phyloP scores from a whole-genome alignment of 768 basidiomycete species.

The Rhodotorula babjevae region DNA sequence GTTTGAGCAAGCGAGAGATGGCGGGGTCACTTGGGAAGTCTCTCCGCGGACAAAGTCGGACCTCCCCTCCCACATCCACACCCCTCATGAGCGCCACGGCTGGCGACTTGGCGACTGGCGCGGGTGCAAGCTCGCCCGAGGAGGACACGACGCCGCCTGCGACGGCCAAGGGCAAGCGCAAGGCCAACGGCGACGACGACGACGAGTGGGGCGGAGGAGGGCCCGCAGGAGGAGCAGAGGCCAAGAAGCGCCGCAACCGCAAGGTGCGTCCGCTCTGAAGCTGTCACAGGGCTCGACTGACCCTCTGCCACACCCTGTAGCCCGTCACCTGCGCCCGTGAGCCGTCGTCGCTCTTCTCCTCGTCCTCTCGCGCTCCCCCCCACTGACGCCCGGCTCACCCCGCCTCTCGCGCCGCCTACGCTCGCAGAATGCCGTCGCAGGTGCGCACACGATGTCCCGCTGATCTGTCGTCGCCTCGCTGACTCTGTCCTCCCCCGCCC shows the following conservation, averaged over 20 bases:
- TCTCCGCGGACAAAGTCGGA: neutral
- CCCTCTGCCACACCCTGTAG: neutral
- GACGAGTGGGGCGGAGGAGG: neutral
- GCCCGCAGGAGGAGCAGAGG: neutral
- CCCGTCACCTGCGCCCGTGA: conserved; percentile 31
- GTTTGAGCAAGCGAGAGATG: too few relatives aligned
- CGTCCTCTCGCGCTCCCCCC: neutral
- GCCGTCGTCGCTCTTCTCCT: neutral
- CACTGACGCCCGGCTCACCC: neutral
- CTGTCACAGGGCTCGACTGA: neutral
- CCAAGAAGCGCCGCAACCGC: conserved; percentile 15
- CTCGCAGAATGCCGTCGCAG: conserved; percentile 11
- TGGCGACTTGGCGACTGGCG: neutral
- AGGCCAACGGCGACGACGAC: conserved; percentile 1
- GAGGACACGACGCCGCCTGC: neutral
- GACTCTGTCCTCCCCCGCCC: neutral
- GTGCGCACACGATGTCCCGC: neutral
- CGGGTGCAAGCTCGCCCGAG: neutral
- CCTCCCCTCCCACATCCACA: neutral
- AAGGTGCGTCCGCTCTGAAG: conserved; percentile 3
- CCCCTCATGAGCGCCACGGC: neutral
- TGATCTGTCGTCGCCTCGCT: neutral
- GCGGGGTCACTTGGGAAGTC: neutral
- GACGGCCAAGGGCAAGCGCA: neutral
- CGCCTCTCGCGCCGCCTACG: neutral